Evolutionary conservation across 352 stramenopile genomes (phyloP), one percentile per base, ranked within the genome.

Genomic region (Phytophthora capsici): DNA sequence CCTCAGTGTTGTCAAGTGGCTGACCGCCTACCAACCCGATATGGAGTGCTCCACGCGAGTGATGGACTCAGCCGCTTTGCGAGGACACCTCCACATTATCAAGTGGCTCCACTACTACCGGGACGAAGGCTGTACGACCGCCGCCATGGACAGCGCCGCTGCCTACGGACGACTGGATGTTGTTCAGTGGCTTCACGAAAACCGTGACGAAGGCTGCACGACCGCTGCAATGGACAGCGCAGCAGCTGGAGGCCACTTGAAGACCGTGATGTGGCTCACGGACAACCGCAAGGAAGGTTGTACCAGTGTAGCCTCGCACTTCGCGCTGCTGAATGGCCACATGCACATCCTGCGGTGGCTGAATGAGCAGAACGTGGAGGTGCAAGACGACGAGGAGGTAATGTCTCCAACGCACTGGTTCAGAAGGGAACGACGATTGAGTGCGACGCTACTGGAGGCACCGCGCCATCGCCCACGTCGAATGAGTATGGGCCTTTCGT

Each of bases 61-160:
- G n/a, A 91, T 95, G 83, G 84, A 95, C 70, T 93, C 85, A 57
- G 85, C 87, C 0, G 87, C 87, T 52, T 71, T 84, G 26, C 76
- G 78, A 20, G 87, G 87, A 0, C 85, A 93, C 58, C 69, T 95
- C 8, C 54, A 73, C 32, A 77, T 92, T 25, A 69, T 95, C 16
- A 82, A 88, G 40, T 94, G 84, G 84, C 76, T 95, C 16, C 79
- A 93, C 45, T 56, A 71, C 23, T 75, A 91, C 56, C 82, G 84
- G 2, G 52, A 73, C 22, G 87, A 94, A 68, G 79, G 77, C 55
- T 95, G 85, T 71, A 85, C 85, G 12, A 86, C 78, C 4, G 71
- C 82, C n/a, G 84, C 87, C 4, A 91, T 94, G 76, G 87, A 95
- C 63, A 86, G 82, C 36, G 85, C 87, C 2, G 84, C 87, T 2